Evolutionary conservation across 2,329 filamentous ascomycete species (phyloP).

Genomic region (Fusarium anthophilum): DNA sequence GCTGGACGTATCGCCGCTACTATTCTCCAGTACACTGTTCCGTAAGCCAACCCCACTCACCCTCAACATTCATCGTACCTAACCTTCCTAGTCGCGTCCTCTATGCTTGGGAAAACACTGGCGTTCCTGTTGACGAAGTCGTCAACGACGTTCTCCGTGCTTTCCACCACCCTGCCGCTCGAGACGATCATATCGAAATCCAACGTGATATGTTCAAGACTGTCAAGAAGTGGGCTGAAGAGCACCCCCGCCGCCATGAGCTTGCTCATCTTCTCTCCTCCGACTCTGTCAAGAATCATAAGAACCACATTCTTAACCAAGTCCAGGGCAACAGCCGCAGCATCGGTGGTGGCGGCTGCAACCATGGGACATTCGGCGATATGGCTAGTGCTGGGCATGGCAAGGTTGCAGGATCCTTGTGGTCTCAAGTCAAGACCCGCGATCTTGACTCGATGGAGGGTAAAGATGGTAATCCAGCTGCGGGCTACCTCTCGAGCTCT

Average conservation of each 20-base stretch:
- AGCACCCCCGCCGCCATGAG: conserved; percentile 71
- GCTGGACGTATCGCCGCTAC: conserved; percentile 78
- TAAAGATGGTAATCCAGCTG: conserved; percentile 52
- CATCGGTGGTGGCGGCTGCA: conserved; percentile 46
- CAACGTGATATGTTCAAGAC: conserved; percentile 90
- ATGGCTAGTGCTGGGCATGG: conserved; percentile 61
- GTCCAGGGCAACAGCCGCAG: conserved; percentile 29
- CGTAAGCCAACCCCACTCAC: conserved; percentile 57
- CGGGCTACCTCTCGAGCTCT: conserved; percentile 52
- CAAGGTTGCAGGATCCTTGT: conserved; percentile 67
- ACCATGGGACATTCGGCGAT: conserved; percentile 56
- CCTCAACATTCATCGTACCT: not conserved
- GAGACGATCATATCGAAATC: conserved; percentile 79
- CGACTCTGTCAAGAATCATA: conserved; percentile 82
- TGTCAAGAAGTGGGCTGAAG: conserved; percentile 82
- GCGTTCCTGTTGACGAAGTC: conserved; percentile 84
- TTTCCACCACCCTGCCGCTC: conserved; percentile 90
- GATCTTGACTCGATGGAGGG: conserved; percentile 66
- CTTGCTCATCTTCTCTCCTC: conserved; percentile 82
- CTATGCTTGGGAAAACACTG: conserved; percentile 91
- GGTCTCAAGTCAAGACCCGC: conserved; percentile 68
- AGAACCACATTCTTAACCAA: conserved; percentile 74
- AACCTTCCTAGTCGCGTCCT: conserved; percentile 70
- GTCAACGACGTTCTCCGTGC: conserved; percentile 81
- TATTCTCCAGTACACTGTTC: conserved; percentile 86